Conservation (phyloP, 2,329 filamentous ascomycete species). For the Penicillium verrucosum region DNA sequence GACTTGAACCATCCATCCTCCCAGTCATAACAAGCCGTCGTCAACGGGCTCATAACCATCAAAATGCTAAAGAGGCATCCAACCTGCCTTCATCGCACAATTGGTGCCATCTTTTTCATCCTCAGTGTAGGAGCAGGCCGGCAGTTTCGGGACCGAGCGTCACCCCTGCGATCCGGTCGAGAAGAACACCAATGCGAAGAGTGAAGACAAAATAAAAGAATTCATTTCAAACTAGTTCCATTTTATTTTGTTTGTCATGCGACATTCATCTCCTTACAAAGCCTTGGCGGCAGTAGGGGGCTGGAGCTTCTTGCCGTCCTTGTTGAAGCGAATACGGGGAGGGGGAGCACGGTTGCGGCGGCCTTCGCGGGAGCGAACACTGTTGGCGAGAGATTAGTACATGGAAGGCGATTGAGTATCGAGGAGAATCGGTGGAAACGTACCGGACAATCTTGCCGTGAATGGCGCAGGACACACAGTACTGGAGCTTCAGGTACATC, state of each 20-base stretch:
- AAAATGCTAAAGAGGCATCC: conserved; percentile 9
- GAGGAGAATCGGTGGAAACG: conserved; percentile 44
- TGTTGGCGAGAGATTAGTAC: conserved; percentile 41
- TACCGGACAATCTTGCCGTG: conserved; percentile 99
- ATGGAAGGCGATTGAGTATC: background rate
- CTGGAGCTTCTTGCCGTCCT: conserved; percentile 99
- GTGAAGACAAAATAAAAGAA: conserved; percentile 36
- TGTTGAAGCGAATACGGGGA: conserved; percentile 98
- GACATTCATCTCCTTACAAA: conserved; percentile 36
- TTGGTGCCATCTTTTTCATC: conserved; percentile 18
- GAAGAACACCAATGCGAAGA: conserved; percentile 32
- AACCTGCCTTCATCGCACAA: conserved; percentile 11
- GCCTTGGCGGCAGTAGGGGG: conserved; percentile 75
- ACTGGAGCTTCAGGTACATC: conserved; percentile 99
- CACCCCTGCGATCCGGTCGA: conserved; percentile 14
- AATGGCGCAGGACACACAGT: conserved; percentile 99
- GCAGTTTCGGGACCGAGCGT: conserved; percentile 9
- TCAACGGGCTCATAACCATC: conserved; percentile 14
- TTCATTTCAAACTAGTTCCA: conserved; percentile 37
- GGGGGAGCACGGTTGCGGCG: conserved; percentile 99
- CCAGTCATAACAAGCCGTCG: conserved; percentile 22
- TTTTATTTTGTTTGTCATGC: conserved; percentile 34
- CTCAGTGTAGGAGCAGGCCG: conserved; percentile 11
- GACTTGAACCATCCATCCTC: conserved; percentile 17
- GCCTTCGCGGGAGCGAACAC: conserved; percentile 94